Evolutionary conservation across 768 basidiomycete genomes (phyloP), one percentile per base, ranked within the genome.

Genomic region (Suillus ampliporus): DNA sequence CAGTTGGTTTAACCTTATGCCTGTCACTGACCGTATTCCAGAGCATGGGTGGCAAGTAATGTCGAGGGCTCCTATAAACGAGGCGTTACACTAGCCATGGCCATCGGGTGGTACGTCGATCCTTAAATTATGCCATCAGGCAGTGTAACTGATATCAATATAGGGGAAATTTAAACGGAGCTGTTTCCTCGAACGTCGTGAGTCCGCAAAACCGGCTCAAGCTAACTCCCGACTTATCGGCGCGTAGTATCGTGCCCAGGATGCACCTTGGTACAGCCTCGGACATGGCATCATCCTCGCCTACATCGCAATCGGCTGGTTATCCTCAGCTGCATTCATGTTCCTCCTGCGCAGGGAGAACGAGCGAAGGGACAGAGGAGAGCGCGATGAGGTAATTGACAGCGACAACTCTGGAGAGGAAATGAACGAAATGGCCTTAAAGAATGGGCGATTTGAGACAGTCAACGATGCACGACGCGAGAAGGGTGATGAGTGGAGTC

Each of bases 31-130:
- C 26, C 23, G 17, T 56, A 40, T 5, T 19, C 26, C 38, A 56
- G 43, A 57, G 58, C 58, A 57, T 92, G 89, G 89, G 83, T 89
- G 19, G 86, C 87, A 19, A 83, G 87, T 58, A 91, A 90, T 62
- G 81, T 87, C 44, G 91, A 92, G 70, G 89, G 91, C 0, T 81
- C 87, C 4, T 91, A 90, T 71, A 91, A 91, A 72, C 86, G 90
- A 10, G 84, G 85, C 54, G 85, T 88, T 13, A 86, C 86, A 2
- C 79, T 92, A 4, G 89, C 84, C 2, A 86, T 90, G 83, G 86
- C 87, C 4, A 89, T 90, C 63, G 88, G 89, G 48, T 84, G 76
- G 72, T 76, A 44, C 62, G 71, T 58, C n/a, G 11, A 4, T 50
- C 38, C 46, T 38, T 41, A 3, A 26, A 53, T 31, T 19, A 78